Base-by-base conservation (phyloP, 1,284 basidiomycete genomes). In the Violaceomyces palustris region DNA sequence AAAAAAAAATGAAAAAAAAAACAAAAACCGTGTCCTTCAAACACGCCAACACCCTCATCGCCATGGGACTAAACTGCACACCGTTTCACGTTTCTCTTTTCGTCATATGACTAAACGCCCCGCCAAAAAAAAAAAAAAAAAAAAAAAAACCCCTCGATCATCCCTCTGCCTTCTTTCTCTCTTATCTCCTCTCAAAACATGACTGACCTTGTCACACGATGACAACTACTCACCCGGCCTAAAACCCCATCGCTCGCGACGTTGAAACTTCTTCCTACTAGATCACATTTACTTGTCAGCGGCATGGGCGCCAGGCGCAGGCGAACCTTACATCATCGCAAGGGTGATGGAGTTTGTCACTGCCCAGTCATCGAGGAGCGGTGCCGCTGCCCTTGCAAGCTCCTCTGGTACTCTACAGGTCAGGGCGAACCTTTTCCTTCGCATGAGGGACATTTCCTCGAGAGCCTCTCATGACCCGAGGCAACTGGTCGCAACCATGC, bases 201-300 rank as follows among this genome's bases (percentile, higher is more conserved):
- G 14, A 7, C 21, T 30, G 34, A 45, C 19, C 41, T 50, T 23
- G 34, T 50, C n/a, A n/a, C n/a, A n/a, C n/a, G n/a, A n/a, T n/a
- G n/a, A n/a, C n/a, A n/a, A n/a, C n/a, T n/a, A n/a, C n/a, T n/a
- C 12, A 15, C 23, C 14, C 17, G 1, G 31, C 22, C 18, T 14
- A 10, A 14, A 9, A 12, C 10, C 17, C 22, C 34, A 37, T 22
- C 35, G 22, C 34, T 45, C 14, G 30, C 11, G n/a, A 21, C 29
- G 24, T 5, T n/a, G n/a, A n/a, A n/a, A n/a, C n/a, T 38, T 22
- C 30, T 36, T 76, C 41, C 40, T 36, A 21, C 49, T 73, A 91
- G 91, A 96, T 75, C 88, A 94, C 77, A 90, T 94, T 69, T 96
- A 96, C 74, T 87, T 89, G 75, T 89, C 89, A 24, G 85, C 87